Base-by-base conservation (phyloP, 768 basidiomycete species). In the Mycena filopes region DNA sequence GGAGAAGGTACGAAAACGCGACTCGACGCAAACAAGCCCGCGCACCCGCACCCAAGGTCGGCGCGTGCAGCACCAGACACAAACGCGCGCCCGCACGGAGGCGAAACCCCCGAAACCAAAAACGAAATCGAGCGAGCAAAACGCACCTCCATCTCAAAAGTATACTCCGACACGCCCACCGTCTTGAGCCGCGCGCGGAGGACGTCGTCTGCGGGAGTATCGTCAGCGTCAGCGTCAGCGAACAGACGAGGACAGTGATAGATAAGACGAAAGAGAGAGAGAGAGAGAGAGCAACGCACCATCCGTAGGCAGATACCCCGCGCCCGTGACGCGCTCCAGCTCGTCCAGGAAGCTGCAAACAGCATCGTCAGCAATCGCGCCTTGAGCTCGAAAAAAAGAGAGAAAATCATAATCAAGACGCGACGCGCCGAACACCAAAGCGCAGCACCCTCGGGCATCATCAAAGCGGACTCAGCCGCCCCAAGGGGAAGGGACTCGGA, bases 121-220 rank as follows among this genome's bases (percentile, higher is more conserved):
- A 25, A 5, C 28, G 40, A 16, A 29, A 16, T 16, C 25, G n/a
- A 18, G 20, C 12, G 7, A 55, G 3, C 21, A 38, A 20, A 41
- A 60, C 51, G 42, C 36, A 88, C 84, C 75, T 78, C 92, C 86
- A 93, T 91, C 77, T 90, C 87, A 69, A 94, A 94, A 70, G 84
- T 89, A 77, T 94, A 91, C 75, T 93, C 92, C 5, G 89, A 88
- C 12, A 92, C 91, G 3, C 92, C 92, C 20, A 93, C 86, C 0
- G 88, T 92, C 74, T 92, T 93, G 26, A 94, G 76, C 3, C 92
- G 83, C 1, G 92, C 92, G 28, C 88, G 88, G 47, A 94, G 82
- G 23, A 94, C 89, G 72, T 93, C 92, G 71, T 92, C 91, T 91
- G 50, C 1, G 15, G 47, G 28, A 33, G 12, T 12, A 23, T 12